These are phyloP conservation scores for Wolfiporia cocos DNA, from an alignment of 1,284 basidiomycete genomes.

Conservation along the genomic window DNA sequence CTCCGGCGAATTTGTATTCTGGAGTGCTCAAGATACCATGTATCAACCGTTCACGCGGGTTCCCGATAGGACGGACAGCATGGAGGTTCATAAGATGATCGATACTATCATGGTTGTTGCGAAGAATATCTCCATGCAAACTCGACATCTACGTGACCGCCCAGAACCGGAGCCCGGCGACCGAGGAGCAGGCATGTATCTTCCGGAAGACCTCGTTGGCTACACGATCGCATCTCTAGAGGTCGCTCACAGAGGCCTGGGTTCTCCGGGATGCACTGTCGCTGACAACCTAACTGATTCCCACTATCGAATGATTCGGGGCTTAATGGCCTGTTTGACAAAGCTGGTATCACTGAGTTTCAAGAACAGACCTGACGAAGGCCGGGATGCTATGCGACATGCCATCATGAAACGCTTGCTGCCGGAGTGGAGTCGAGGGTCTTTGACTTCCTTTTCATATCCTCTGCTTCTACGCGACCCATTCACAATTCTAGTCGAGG, in stretches of 20 bases:
- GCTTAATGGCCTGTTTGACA: conserved; percentile 63
- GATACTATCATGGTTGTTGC: conserved; percentile 70
- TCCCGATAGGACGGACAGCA: conserved; percentile 40
- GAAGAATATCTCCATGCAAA: conserved; percentile 68
- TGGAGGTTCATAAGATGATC: conserved; percentile 68
- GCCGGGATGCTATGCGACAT: conserved; percentile 67
- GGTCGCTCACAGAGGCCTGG: conserved; percentile 69
- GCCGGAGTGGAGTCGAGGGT: conserved; percentile 85
- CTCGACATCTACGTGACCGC: conserved; percentile 67
- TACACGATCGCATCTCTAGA: conserved; percentile 86
- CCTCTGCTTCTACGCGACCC: conserved; percentile 85
- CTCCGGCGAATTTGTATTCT: conserved; percentile 81
- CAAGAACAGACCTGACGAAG: conserved; percentile 60
- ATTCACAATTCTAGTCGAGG: conserved; percentile 82
- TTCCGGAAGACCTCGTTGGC: conserved; percentile 87
- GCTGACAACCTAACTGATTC: conserved; percentile 76
- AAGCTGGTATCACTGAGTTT: conserved; percentile 67
- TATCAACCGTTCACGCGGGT: conserved; percentile 53
- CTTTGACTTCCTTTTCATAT: conserved; percentile 66
- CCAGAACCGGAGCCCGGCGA: conserved; percentile 68
- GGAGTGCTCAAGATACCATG: conserved; percentile 72
- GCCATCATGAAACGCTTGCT: conserved; percentile 84
- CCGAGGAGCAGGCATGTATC: conserved; percentile 73
- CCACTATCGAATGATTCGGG: conserved; percentile 72
- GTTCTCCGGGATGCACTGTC: conserved; percentile 43